These are phyloP conservation scores for Penicillium sp. DNA, from an alignment of 2,329 filamentous ascomycete genomes.

Conservation along the genomic window DNA sequence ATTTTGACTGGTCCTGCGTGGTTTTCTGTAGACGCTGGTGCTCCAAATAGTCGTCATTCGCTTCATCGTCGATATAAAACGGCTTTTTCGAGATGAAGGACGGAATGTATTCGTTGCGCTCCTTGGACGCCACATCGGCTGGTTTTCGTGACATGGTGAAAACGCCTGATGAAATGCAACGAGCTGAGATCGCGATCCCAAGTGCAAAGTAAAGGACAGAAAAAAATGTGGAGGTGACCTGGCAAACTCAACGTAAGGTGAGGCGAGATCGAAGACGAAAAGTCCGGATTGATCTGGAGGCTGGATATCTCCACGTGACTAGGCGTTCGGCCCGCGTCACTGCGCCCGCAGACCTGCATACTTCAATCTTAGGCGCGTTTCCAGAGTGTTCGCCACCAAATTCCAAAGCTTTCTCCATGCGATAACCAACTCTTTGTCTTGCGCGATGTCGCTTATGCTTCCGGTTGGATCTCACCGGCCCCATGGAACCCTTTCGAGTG, in stretches of 20 bases:
- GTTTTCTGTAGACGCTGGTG: slow-evolving; percentile 81
- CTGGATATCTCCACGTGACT: slow-evolving; percentile 25
- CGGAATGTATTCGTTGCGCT: slow-evolving; percentile 97
- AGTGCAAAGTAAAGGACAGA: neutral
- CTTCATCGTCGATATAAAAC: slow-evolving; percentile 81
- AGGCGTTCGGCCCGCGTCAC: slow-evolving; percentile 17
- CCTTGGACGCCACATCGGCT: slow-evolving; percentile 58
- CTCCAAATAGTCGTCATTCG: slow-evolving; percentile 81
- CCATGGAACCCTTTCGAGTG: slow-evolving; percentile 75
- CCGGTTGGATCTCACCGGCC: slow-evolving; percentile 15
- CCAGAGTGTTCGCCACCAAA: neutral
- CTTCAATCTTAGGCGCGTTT: neutral
- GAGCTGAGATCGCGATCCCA: neutral
- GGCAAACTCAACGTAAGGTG: slow-evolving; percentile 6
- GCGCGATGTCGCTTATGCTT: slow-evolving; percentile 25
- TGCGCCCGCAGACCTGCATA: neutral
- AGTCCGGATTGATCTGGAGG: no score
- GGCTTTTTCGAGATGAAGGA: slow-evolving; percentile 97
- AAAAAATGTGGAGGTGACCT: slow-evolving; percentile 2
- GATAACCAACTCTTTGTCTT: slow-evolving; percentile 2
- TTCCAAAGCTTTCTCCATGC: slow-evolving; percentile 1
- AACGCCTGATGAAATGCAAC: neutral
- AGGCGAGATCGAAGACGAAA: slow-evolving; percentile 4
- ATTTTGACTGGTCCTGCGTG: slow-evolving; percentile 66
- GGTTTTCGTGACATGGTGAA: slow-evolving; percentile 46